phyloP scores from a whole-genome alignment of 2,329 filamentous ascomycete genomes.

The Beauveria australis region DNA sequence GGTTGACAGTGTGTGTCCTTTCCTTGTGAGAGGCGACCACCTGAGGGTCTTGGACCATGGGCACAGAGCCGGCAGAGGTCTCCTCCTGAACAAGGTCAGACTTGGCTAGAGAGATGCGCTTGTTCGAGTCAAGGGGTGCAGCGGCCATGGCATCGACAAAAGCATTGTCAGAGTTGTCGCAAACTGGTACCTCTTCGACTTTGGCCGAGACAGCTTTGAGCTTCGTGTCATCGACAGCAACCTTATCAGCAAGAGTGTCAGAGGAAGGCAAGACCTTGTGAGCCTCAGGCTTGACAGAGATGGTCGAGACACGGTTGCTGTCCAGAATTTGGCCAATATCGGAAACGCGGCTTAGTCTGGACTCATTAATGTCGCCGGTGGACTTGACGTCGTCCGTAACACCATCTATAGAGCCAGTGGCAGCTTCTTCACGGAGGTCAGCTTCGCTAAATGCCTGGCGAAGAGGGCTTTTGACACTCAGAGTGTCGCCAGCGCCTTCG shows the following conservation, averaged over 20 bases:
- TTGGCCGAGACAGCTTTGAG: background rate
- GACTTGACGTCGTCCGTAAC: constrained; percentile 1
- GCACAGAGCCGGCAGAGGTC: background rate
- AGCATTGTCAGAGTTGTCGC: background rate
- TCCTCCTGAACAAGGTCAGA: background rate
- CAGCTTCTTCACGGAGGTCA: constrained; percentile 17
- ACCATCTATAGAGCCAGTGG: background rate
- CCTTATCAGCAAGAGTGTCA: background rate
- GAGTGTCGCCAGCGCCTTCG: constrained; percentile 53
- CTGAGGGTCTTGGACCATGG: too few species aligned
- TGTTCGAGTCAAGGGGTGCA: background rate
- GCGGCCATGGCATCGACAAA: background rate
- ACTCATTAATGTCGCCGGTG: constrained; percentile 5
- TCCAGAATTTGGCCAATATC: background rate
- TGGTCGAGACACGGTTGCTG: background rate
- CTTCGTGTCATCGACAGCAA: background rate
- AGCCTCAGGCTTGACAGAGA: background rate
- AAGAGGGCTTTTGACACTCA: constrained; percentile 40
- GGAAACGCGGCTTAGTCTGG: background rate
- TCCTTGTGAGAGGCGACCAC: too few species aligned
- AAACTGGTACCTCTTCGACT: background rate
- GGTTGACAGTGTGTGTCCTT: too few species aligned
- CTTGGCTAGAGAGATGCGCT: background rate
- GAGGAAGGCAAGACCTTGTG: background rate
- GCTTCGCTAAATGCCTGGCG: constrained; percentile 38